Conservation (phyloP, 352 stramenopile species). For the Blastocystis sp. region DNA sequence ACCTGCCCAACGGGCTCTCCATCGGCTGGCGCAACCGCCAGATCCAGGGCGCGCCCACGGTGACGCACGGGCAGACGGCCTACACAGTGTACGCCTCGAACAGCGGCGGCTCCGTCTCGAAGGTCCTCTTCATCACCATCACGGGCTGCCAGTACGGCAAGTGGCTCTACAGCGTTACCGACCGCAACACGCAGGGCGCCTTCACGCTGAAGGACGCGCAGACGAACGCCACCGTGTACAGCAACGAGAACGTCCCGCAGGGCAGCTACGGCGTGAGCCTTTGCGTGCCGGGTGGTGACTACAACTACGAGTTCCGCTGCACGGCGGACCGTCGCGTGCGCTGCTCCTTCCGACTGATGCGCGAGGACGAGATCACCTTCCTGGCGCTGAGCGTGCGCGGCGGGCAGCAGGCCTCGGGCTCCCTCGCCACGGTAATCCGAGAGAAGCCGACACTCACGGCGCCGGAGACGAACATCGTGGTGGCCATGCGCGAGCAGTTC, state of each 20-base stretch:
- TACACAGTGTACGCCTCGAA: slow-evolving; percentile 28
- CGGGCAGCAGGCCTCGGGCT: background rate
- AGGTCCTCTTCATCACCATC: slow-evolving; percentile 1
- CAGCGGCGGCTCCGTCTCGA: slow-evolving; percentile 33
- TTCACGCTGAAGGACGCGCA: slow-evolving; percentile 3
- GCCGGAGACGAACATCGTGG: background rate
- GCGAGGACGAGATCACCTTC: background rate
- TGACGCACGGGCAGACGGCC: background rate
- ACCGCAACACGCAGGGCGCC: background rate
- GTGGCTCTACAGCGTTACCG: background rate
- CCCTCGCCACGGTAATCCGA: background rate
- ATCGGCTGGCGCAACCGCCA: background rate
- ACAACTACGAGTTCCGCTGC: background rate
- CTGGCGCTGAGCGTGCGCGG: background rate
- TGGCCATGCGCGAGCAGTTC: background rate
- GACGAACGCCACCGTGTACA: slow-evolving; percentile 18
- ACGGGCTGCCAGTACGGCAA: slow-evolving; percentile 36
- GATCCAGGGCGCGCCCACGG: background rate
- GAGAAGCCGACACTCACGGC: slow-evolving; percentile 4
- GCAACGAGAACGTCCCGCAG: background rate
- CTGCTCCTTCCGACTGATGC: background rate
- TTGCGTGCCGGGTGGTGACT: background rate
- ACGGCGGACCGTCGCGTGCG: background rate
- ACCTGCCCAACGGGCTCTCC: background rate
- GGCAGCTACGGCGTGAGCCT: background rate